Evolutionary conservation across 495 filamentous ascomycete genomes (phyloP).

Genomic region (Aspergillus sclerotioniger): DNA sequence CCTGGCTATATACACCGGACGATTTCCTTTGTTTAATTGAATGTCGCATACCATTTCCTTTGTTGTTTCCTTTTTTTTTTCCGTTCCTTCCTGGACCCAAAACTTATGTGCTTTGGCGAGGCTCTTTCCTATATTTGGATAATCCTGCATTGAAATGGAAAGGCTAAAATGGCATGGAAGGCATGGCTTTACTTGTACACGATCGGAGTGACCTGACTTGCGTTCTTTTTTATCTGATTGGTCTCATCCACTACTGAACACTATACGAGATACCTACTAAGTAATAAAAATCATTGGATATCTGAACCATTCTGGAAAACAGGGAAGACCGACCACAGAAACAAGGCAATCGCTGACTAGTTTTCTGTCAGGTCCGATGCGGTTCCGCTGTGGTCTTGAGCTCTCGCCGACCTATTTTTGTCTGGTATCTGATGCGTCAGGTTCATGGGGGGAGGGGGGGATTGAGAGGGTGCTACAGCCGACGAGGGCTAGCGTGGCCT

Average conservation of each 20-base stretch:
- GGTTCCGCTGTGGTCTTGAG: not conserved
- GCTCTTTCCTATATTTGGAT: slow-evolving; percentile 17
- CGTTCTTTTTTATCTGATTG: slow-evolving; percentile 17
- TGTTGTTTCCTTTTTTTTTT: slow-evolving; percentile 13
- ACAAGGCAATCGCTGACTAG: not conserved
- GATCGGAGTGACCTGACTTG: slow-evolving; percentile 16
- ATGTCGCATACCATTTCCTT: slow-evolving; percentile 14
- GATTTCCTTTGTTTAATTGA: slow-evolving; percentile 26
- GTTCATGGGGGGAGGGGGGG: not conserved
- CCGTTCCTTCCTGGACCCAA: slow-evolving; percentile 2
- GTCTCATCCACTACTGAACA: slow-evolving; percentile 20
- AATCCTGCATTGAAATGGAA: slow-evolving; percentile 21
- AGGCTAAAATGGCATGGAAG: slow-evolving; percentile 9
- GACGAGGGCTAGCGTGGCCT: slow-evolving; percentile 4
- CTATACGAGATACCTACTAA: slow-evolving; percentile 10
- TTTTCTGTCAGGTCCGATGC: not conserved
- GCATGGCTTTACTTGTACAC: slow-evolving; percentile 16
- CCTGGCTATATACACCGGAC: slow-evolving; percentile 22
- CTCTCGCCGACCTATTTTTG: not conserved
- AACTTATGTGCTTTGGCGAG: slow-evolving; percentile 7
- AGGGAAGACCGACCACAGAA: not conserved
- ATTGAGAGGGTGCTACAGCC: no score
- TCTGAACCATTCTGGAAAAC: slow-evolving; percentile 14
- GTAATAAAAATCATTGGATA: slow-evolving; percentile 12
- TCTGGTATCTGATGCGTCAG: not conserved